Evolutionary conservation across 2,329 filamentous ascomycete species (phyloP), one percentile per base, ranked within the genome.

Genomic region (Atkinsonella texensis): DNA sequence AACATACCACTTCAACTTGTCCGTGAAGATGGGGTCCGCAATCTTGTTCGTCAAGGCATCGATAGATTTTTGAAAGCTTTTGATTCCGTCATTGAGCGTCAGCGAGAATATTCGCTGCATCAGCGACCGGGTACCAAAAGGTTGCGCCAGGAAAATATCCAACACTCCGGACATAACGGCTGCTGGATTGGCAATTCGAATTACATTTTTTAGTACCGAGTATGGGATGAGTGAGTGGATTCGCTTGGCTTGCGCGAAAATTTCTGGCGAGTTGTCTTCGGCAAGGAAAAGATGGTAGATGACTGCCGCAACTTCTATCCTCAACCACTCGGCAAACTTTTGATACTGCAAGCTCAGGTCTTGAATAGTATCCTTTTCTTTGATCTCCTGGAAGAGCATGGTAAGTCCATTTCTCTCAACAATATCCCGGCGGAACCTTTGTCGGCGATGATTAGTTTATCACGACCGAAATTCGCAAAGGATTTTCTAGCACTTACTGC

Each of bases 251-350:
- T 98, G 93, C 0, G 89, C 89, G 66, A 97, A 97, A 32, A 98
- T 70, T 63, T 98, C 93, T 1, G 93, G 90, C 0, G 91, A 96
- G 67, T 98, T 98, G 70, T 98, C 93, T 66, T 98, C 93, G 6
- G 93, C 93, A 44, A 98, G 77, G 75, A 98, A 98, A 35, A 98
- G 75, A 66, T 98, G 93, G 64, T 98, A 98, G 53, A 97, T 82
- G 20, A 93, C 96, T 41, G 93, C 93, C 23, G 93, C 93, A 47
- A 98, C 84, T 70, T 98, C 93, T 62, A 98, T 98, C 40, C 93
- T 84, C 48, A 97, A 74, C 93, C 93, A 98, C 67, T 98, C 93
- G 17, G 91, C 91, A 64, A 98, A 97, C 66, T 97, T 98, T 63
- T 93, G 87, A 67, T 97, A 97, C 65, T 97, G 90, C 11, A 94